These are phyloP conservation scores for Teratosphaeria destructans DNA, from an alignment of 2,329 filamentous ascomycete species.

Conservation along the genomic window DNA sequence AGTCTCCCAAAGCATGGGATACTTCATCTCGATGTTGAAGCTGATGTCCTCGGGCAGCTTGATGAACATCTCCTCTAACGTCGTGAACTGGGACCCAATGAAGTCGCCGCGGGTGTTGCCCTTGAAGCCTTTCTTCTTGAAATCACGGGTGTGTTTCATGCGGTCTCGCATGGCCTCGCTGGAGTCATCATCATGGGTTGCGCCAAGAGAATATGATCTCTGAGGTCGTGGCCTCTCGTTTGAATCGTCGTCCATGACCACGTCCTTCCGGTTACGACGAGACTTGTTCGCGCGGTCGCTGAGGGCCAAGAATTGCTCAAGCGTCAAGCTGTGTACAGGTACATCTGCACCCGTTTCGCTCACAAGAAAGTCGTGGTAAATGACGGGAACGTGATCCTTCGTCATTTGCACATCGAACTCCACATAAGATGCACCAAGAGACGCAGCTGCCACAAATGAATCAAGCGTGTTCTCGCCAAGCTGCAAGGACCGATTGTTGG, in stretches of 20 bases:
- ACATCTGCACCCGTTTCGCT: constrained; percentile 96
- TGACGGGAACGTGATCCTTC: constrained; percentile 96
- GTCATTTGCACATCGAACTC: constrained; percentile 87
- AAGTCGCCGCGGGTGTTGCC: constrained; percentile 88
- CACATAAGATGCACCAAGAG: constrained; percentile 68
- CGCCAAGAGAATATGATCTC: constrained; percentile 52
- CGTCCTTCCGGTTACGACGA: constrained; percentile 5
- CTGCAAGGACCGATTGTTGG: constrained; percentile 58
- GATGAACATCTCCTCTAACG: constrained; percentile 83
- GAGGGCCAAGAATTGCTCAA: constrained; percentile 73
- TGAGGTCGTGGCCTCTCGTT: constrained; percentile 8
- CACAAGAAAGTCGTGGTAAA: constrained; percentile 97
- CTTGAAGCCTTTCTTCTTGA: constrained; percentile 91
- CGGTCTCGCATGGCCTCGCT: constrained; percentile 59
- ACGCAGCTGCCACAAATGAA: constrained; percentile 93
- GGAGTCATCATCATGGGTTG: constrained; percentile 29
- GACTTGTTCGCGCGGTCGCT: constrained; percentile 12
- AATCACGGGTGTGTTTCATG: constrained; percentile 95
- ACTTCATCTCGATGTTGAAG: constrained; percentile 99
- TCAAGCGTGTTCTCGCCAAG: constrained; percentile 91
- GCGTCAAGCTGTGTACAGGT: constrained; percentile 84
- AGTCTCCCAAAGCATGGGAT: constrained; percentile 92
- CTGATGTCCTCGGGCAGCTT: constrained; percentile 73
- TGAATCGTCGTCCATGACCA: not conserved
- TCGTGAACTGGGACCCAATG: constrained; percentile 93